Evolutionary conservation across 352 stramenopile species (phyloP).

Genomic region (Phytophthora foliorum): DNA sequence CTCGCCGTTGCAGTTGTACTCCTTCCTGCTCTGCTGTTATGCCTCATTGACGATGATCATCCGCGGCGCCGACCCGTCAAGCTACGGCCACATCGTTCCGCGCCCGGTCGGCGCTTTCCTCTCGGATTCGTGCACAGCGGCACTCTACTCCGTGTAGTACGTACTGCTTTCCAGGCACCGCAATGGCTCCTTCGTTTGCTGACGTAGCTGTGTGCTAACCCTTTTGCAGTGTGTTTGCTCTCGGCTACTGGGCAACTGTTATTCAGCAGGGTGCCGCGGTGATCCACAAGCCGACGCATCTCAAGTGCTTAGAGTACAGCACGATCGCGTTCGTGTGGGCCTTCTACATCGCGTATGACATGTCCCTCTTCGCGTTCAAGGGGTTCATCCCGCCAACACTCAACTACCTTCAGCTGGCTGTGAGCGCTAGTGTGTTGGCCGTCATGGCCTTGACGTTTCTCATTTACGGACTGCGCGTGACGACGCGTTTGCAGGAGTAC

Average conservation of each 20-base stretch:
- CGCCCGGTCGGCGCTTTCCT: slow-evolving; percentile 53
- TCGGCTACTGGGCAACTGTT: slow-evolving; percentile 68
- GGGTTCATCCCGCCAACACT: slow-evolving; percentile 41
- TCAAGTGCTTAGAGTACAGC: slow-evolving; percentile 42
- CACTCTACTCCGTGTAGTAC: slow-evolving; percentile 69
- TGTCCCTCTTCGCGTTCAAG: slow-evolving; percentile 44
- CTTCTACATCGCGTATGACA: slow-evolving; percentile 45
- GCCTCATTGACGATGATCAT: slow-evolving; percentile 60
- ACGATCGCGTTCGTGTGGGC: slow-evolving; percentile 46
- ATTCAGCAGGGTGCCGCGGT: slow-evolving; percentile 57
- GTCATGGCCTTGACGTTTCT: slow-evolving; percentile 39
- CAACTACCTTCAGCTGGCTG: slow-evolving; percentile 40
- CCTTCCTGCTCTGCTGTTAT: slow-evolving; percentile 64
- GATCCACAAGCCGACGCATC: slow-evolving; percentile 33
- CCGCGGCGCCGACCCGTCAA: slow-evolving; percentile 59
- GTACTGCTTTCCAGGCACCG: slow-evolving; percentile 11
- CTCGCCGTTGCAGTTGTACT: slow-evolving; percentile 58
- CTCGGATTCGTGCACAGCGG: slow-evolving; percentile 66
- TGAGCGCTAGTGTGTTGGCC: slow-evolving; percentile 28
- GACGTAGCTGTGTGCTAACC: slow-evolving; percentile 1
- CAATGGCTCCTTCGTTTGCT: too few species aligned
- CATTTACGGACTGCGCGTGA: slow-evolving; percentile 42
- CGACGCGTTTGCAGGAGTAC: slow-evolving; percentile 31
- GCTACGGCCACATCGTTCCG: slow-evolving; percentile 62
- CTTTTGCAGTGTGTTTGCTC: slow-evolving; percentile 51